Base-by-base conservation (phyloP, 1,139 yeast species). In the Zygosaccharomyces sapae region DNA sequence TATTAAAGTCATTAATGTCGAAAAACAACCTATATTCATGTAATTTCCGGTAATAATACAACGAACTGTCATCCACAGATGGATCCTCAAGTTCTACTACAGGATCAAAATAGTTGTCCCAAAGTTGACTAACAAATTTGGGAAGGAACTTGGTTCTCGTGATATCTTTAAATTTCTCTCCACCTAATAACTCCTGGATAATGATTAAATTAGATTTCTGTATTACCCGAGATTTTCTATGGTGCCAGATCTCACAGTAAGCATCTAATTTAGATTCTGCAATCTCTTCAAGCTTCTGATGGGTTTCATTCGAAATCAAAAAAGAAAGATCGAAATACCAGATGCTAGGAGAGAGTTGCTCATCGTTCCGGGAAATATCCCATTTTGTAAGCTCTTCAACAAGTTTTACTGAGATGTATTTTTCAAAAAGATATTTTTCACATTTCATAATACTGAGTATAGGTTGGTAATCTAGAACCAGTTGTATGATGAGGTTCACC, bases 391-490 rank as follows among this genome's bases (percentile, higher is more conserved):
- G 58, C 0, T 63, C 64, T 1, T 53, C 40, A 0, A 58, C 39
- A 5, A 80, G 56, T 25, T 66, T 68, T 0, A 80, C 78, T 0
- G 65, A 47, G 1, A 70, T 53, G 10, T 71, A 53, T 18, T 61
- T 55, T 4, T 66, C 57, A 12, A 69, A 52, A 5, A 74, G 54
- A 16, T 55, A 54, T 0, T 55, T 56, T 2, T 41, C 48, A 38
- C 56, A 52, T 22, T 47, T 48, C 10, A 57, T 54, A 35, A 55
- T 62, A 12, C 74, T 72, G 2, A 78, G 47, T 0, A 76, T 51
- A 0, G 63, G 62, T 34, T 67, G 67, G 72, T 79, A 76, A 33
- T 74, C 76, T 27, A 77, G 70, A 46, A 68, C 52, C 24, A 65
- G 49, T 9, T 62, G 67, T 5, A 70, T 59, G 2, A 69, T 65